Evolutionary conservation across 2,329 filamentous ascomycete genomes (phyloP), one percentile per base, ranked within the genome.

Genomic region (Colletotrichum euphorbiae): DNA sequence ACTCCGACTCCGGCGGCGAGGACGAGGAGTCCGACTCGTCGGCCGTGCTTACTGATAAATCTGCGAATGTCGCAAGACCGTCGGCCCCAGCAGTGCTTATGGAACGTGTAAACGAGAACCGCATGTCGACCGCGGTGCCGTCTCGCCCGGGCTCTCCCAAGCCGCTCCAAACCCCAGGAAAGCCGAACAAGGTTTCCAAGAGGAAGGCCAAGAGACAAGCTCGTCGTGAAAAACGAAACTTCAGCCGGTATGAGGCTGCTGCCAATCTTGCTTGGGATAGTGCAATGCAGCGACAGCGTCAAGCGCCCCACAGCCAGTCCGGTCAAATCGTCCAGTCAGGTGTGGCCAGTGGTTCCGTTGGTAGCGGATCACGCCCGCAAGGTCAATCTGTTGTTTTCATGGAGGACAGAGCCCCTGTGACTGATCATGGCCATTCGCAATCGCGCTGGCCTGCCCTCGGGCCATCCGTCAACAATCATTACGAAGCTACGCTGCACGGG

Each of bases 1-100:
- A 78, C 5, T 77, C 79, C 15, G 80, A 81, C 4, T 69, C 62
- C 12, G 75, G 75, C 12, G 75, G 75, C 21, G 78, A 78, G 36
- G 76, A 79, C 8, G 77, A 76, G 15, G 78, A 78, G 15, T 75
- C 73, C 28, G 72, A 73, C 12, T 70, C 70, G n/a, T 78, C 75
- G 6, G 58, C 74, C 36, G 75, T 77, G 50, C 64, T 67, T 62
- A 59, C 56, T 54, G 62, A 59, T 15, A 60, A 61, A 33, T 60
- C 66, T 24, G 36, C 19, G 15, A 50, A 60, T 36, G 7, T 33
- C 31, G 21, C 52, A 11, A 69, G 55, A 59, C 24, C 42, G 11
- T 59, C 42, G 48, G 62, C 48, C 8, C 55, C 61, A n/a, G 62
- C 43, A 46, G 33, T 54, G 15, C 46, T n/a, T 24, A 46, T 55